Conservation (phyloP, 345 rosid genomes). For the Murraya koenigii region DNA sequence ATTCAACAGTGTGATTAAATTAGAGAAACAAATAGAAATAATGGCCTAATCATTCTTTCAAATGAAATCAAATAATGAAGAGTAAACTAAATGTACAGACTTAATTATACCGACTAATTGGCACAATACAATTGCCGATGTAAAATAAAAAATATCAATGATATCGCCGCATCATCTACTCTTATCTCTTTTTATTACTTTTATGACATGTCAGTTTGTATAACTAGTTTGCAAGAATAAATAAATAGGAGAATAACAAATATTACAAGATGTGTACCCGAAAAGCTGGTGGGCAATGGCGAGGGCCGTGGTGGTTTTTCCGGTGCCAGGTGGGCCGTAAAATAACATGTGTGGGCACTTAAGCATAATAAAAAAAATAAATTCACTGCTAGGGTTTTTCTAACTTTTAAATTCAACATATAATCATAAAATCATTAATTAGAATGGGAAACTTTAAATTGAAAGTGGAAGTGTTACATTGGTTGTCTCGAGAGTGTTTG, state of each 20-base stretch:
- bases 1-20: constrained; percentile 22
- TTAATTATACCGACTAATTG: not conserved
- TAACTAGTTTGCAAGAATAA: not conserved
- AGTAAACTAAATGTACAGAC: not conserved
- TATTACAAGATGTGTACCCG: constrained; percentile 44
- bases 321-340: constrained; percentile 97
- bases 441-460: not conserved
- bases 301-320: constrained; percentile 94
- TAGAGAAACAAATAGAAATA: not conserved
- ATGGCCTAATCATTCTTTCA: not conserved
- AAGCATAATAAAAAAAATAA: constrained; percentile 2
- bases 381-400: constrained; percentile 28
- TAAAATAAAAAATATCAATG: not conserved
- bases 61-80: not conserved
- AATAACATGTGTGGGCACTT: constrained; percentile 98
- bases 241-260: not conserved
- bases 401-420: not conserved
- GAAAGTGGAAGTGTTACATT: constrained; percentile 32
- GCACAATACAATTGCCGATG: not conserved
- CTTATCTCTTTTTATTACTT: not conserved
- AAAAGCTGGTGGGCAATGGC: constrained; percentile 93
- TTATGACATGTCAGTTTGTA: not conserved
- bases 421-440: not conserved
- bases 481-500: constrained; percentile 85
- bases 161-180: not conserved